Evolutionary conservation across 179 eudicot genomes (phyloP), one percentile per base, ranked within the genome.

Genomic region (Silene noctiflora): DNA sequence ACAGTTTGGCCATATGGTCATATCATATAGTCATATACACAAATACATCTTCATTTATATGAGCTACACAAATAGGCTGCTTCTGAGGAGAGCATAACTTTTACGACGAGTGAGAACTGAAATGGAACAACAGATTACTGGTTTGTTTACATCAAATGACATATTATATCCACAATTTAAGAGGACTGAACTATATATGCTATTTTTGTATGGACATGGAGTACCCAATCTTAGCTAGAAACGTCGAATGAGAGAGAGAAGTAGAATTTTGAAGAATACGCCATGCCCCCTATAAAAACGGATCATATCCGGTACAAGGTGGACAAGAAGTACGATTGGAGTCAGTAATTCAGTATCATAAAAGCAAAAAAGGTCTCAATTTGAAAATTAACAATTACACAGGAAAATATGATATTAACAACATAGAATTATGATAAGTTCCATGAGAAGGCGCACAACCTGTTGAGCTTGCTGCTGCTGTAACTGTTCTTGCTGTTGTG

Each of bases 391-490:
- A 44, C 17, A 17, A 31, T 1, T 17, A 12, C n/a, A 62, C 31
- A 62, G 29, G 31, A 62, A 62, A 22, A 22, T 7, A 21, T 12
- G 4, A 25, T 3, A 62, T 62, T 20, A 21, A 13, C n/a, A 27
- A 27, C 31, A 71, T 3, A 71, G 63, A 16, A 25, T 4, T 5
- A 6, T 55, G 39, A 71, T 59, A n/a, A 69, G 73, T 21, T 63
- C 68, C 46, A 73, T 55, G 72, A 61, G 55, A 53, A 33, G 66
- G 67, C 69, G 73, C 71, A 81, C 78, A 58, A 90, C 95, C 91
- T 92, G 97, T 80, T 89, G 98, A 66, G 86, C 73, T 85, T 91
- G 97, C 83, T 91, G 97, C 81, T 90, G 98, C 84, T 90, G 98
- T 86, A 89, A 78, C 85, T 89, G 97, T 55, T 94, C 98, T 80